phyloP scores from a whole-genome alignment of 192 early-diverging fungal species.

The Lobosporangium transversale region DNA sequence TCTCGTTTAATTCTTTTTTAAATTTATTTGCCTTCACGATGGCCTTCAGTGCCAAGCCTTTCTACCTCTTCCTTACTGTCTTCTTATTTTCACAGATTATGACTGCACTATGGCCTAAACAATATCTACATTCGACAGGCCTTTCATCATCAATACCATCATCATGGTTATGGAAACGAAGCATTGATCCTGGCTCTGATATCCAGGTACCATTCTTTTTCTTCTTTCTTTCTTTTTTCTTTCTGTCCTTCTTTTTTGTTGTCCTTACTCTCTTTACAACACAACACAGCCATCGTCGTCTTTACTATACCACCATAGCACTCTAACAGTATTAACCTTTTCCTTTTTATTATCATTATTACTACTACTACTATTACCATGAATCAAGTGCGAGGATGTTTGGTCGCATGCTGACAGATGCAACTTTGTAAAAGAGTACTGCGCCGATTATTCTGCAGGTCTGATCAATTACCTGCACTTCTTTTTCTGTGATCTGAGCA shows the following conservation, averaged over 20 bases:
- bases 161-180: slow-evolving; percentile 28
- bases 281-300: neutral
- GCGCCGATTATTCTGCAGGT: slow-evolving; percentile 69
- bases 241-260: neutral
- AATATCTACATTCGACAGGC: slow-evolving; percentile 5
- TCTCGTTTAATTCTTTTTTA: neutral
- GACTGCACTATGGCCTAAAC: slow-evolving; percentile 34
- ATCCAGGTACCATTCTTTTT: slow-evolving; percentile 16
- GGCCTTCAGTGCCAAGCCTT: slow-evolving; percentile 29
- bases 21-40: neutral
- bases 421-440: slow-evolving; percentile 68
- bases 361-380: neutral
- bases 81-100: slow-evolving; percentile 35
- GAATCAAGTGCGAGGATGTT: slow-evolving; percentile 59
- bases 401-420: slow-evolving; percentile 66
- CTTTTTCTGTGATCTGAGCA: slow-evolving; percentile 62
- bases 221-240: neutral
- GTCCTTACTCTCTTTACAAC: neutral
- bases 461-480: slow-evolving; percentile 67
- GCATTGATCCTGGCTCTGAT: slow-evolving; percentile 16
- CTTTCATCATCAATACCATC: neutral
- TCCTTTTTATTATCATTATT: no score
- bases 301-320: neutral
- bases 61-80: slow-evolving; percentile 42
- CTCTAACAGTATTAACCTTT: no score